phyloP scores from a whole-genome alignment of 495 filamentous ascomycete genomes.

The Penicillium nucicola region DNA sequence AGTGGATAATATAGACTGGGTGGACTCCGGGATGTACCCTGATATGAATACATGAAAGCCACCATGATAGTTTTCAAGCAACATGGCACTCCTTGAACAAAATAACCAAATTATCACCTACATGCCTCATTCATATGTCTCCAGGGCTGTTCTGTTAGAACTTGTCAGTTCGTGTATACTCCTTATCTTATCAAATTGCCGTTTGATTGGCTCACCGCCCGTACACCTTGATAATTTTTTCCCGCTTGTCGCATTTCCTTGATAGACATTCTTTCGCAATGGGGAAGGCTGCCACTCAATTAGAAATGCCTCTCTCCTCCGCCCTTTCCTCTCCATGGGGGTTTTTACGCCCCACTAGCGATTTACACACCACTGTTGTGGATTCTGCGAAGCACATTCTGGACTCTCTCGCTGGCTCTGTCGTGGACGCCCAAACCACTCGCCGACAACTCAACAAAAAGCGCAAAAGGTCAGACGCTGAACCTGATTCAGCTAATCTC shows the following conservation, averaged over 20 bases:
- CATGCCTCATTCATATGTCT: no score
- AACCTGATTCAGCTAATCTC: conserved; percentile 42
- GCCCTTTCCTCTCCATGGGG: conserved; percentile 34
- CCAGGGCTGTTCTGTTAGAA: no score
- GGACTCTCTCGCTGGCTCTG: conserved; percentile 67
- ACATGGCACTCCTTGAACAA: no score
- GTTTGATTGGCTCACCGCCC: conserved; percentile 12
- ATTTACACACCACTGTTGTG: conserved; percentile 62
- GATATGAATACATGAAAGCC: no score
- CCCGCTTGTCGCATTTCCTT: conserved; percentile 1
- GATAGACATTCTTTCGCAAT: conserved; percentile 7
- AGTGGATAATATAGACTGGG: no score
- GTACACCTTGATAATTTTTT: conserved; percentile 25
- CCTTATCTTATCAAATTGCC: conserved; percentile 23
- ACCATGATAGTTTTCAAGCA: no score
- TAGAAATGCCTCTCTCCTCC: conserved; percentile 18
- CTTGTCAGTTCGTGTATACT: not conserved
- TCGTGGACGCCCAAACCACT: conserved; percentile 62
- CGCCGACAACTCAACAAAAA: conserved; percentile 60
- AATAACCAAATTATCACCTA: no score
- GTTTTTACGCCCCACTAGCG: conserved; percentile 67
- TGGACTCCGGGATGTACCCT: no score
- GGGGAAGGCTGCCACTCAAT: conserved; percentile 11
- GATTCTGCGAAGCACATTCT: conserved; percentile 71
- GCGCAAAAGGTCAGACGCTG: conserved; percentile 55